Evolutionary conservation across 2,329 filamentous ascomycete genomes (phyloP), one percentile per base, ranked within the genome.

Genomic region (Plenodomus biglobosus): DNA sequence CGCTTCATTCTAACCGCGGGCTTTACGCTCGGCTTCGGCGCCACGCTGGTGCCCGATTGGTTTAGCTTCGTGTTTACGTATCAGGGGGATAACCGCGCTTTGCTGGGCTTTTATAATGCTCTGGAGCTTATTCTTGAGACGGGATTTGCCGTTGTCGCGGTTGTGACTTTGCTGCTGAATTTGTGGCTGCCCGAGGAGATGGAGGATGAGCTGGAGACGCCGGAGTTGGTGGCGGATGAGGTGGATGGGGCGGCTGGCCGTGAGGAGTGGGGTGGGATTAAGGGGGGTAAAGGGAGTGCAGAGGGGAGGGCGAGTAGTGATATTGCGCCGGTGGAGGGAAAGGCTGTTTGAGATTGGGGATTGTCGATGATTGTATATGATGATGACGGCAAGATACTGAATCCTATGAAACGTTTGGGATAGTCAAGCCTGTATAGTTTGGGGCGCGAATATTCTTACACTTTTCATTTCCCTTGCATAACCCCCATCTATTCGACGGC

Each of bases 1-100:
- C 81, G 90, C 19, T 94, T 94, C 74, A 88, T 94, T 61, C 78
- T 94, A 10, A 91, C 90, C 0, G 86, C 87, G 0, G 83, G 85
- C 0, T 75, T 94, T 24, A 80, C 87, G 0, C 75, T 92, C 21
- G 90, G 90, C 24, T 88, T 88, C 55, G 74, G 76, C 40, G 76
- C 76, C 0, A 78, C 74, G 1, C 61, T 78, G 46, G 75, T 78
- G 1, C 75, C 76, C 1, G 68, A 59, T 22, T 91, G 88, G 77
- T 90, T 90, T 64, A 69, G 75, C 50, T 78, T 81, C 52, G 82
- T 94, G 44, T 90, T 94, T 68, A 87, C 85, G 3, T 92, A 92
- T 65, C 66, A 69, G 0, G 88, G 88, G 10, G 71, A 78, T 50
- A 90, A 92, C 72, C 80, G 78, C 52, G 79, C 81, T 3, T 80